A percentile compares a stretch with the other conserved stretches of the same genome.
phyloP scores from a whole-genome alignment of 495 filamentous ascomycete genomes.

The Lichenothelia convexa region DNA sequence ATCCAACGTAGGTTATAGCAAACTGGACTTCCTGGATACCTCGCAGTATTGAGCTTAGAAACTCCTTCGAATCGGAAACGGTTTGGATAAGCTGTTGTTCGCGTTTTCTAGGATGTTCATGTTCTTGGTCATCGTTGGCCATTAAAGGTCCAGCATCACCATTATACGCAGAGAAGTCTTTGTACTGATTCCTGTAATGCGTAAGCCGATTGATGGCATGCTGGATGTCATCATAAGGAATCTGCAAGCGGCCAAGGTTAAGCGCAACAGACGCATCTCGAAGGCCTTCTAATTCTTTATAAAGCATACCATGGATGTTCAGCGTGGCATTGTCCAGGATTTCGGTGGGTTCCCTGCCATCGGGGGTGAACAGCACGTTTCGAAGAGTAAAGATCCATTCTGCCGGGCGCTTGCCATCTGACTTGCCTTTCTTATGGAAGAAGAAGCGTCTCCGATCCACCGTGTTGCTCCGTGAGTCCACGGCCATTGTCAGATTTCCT shows the following conservation, averaged over 20 bases:
- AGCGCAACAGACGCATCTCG: conserved; percentile 77
- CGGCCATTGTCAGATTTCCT: conserved; percentile 63
- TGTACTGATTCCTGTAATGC: conserved; percentile 17
- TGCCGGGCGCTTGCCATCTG: conserved; percentile 58
- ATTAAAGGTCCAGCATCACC: too few relatives aligned
- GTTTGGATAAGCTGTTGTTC: conserved; percentile 65
- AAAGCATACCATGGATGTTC: conserved; percentile 85
- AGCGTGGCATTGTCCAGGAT: conserved; percentile 72
- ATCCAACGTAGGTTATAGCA: conserved; percentile 76
- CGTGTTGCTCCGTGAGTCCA: conserved; percentile 82
- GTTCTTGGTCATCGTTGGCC: conserved; percentile 59
- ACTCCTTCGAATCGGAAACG: conserved; percentile 84
- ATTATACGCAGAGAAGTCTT: conserved; percentile 23
- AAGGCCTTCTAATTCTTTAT: conserved; percentile 70
- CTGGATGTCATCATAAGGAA: conserved; percentile 75
- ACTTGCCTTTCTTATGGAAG: conserved; percentile 54
- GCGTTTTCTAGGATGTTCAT: conserved; percentile 50
- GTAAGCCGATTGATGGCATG: conserved; percentile 37
- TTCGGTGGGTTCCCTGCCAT: conserved; percentile 73
- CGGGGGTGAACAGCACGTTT: conserved; percentile 71
- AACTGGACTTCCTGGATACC: conserved; percentile 95
- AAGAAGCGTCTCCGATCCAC: conserved; percentile 83
- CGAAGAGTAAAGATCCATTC: conserved; percentile 85
- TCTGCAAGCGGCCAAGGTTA: conserved; percentile 74
- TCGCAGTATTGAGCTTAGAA: conserved; percentile 72